Percentiles rank a stretch among this genome's conserved stretches.
These are phyloP conservation scores for Aegilops speltoides DNA, from an alignment of 176 grass and related monocot species.

Conservation along the genomic window DNA sequence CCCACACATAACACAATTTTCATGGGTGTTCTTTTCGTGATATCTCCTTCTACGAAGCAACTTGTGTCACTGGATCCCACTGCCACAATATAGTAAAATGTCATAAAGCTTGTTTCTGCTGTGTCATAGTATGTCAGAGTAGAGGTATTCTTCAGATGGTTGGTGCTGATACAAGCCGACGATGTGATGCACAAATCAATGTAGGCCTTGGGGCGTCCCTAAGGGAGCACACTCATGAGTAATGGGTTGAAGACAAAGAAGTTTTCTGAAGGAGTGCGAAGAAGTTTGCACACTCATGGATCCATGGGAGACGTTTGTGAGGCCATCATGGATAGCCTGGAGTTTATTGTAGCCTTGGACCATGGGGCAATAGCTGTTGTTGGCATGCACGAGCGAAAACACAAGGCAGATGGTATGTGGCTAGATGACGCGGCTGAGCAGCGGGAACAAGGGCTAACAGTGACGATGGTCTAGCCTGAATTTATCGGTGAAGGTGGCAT, in stretches of 20 bases:
- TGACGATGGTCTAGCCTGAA: not conserved
- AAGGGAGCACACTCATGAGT: not conserved
- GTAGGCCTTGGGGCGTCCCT: not conserved
- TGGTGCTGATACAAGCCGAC: not conserved
- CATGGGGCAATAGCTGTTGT: not conserved
- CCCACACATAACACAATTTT: not conserved
- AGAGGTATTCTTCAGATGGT: not conserved
- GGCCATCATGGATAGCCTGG: not conserved
- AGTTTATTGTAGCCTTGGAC: not conserved
- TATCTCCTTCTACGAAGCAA: not conserved
- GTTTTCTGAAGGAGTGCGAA: too few relatives aligned
- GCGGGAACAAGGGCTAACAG: not conserved
- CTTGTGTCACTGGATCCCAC: not conserved
- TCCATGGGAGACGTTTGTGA: not conserved
- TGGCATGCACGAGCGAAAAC: not conserved
- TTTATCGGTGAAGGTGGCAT: not conserved
- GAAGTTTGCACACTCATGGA: not conserved
- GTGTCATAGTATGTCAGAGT: not conserved
- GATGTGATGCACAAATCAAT: not conserved
- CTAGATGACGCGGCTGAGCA: not conserved
- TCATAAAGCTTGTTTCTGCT: not conserved
- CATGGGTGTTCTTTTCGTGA: not conserved
- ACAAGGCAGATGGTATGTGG: not conserved
- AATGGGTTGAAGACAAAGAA: not conserved
- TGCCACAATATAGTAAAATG: not conserved